Conservation (phyloP, 169 alveolate genomes). For the Theileria parva region DNA sequence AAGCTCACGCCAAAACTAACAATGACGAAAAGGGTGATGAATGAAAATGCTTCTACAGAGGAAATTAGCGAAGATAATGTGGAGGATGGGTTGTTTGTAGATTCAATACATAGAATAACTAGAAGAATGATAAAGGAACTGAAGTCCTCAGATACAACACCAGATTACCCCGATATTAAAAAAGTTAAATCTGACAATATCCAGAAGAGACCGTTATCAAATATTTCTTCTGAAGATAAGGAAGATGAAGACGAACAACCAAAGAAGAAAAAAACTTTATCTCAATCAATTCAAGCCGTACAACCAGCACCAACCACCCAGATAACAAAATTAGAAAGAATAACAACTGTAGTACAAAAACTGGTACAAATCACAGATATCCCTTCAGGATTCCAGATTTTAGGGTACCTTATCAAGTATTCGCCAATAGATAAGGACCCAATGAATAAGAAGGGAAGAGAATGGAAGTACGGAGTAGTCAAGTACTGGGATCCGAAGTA, state of each 20-base stretch:
- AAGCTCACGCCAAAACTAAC: not conserved
- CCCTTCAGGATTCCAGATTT: constrained; percentile 14
- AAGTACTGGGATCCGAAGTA: constrained; percentile 60
- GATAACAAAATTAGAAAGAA: constrained; percentile 5
- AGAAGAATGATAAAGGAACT: constrained; percentile 30
- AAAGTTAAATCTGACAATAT: not conserved
- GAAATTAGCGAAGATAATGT: not conserved
- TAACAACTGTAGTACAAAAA: not conserved
- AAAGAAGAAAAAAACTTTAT: not conserved
- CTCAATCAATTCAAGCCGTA: not conserved
- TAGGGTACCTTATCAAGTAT: constrained; percentile 30
- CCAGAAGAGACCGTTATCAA: not conserved
- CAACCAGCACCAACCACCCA: not conserved
- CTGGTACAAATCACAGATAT: constrained; percentile 1
- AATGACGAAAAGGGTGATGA: not conserved
- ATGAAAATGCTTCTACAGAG: not conserved
- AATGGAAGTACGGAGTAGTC: constrained; percentile 31
- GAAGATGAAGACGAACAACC: constrained; percentile 3
- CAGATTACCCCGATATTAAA: not conserved
- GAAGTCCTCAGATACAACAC: constrained; percentile 9
- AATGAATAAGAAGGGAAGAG: not conserved
- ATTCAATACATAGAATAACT: constrained; percentile 18
- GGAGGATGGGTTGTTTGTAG: constrained; percentile 8
- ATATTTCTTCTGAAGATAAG: not conserved
- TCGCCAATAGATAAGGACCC: constrained; percentile 6